These are phyloP conservation scores for Fraxinus baroniana DNA, from an alignment of 305 asterid genomes.

Conservation along the genomic window DNA sequence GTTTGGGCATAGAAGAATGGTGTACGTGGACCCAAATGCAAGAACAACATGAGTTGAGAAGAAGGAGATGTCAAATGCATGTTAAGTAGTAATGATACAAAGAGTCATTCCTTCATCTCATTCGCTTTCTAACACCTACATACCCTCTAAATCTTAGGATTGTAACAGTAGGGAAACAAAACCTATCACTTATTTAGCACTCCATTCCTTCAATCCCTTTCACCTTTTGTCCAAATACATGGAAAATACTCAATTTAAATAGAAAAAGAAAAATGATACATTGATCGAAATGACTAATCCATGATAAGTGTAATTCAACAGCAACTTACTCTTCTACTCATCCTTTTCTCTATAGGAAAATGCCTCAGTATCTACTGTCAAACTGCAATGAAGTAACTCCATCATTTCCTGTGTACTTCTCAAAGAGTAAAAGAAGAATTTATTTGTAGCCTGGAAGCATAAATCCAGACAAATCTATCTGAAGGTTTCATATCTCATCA, in stretches of 20 bases:
- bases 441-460: background rate
- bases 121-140: background rate
- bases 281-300: too few relatives aligned
- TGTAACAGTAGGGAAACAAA: background rate
- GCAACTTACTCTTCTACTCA: background rate
- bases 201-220: background rate
- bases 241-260: background rate
- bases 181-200: background rate
- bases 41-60: too few relatives aligned
- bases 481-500: slow-evolving; percentile 64
- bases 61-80: too few relatives aligned
- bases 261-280: background rate
- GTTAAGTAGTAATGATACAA: background rate
- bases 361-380: background rate
- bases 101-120: background rate
- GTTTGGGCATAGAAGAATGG: too few relatives aligned
- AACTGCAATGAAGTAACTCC: background rate
- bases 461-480: background rate
- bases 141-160: background rate
- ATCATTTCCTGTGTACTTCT: background rate
- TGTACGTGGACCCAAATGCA: too few relatives aligned
- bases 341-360: background rate
- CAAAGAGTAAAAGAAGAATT: background rate
- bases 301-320: background rate
- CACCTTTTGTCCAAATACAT: background rate